A percentile compares a stretch with the other conserved stretches of the same genome.
These are phyloP conservation scores for Rutstroemia sp. DNA, from an alignment of 2,329 filamentous ascomycete species.

Conservation along the genomic window DNA sequence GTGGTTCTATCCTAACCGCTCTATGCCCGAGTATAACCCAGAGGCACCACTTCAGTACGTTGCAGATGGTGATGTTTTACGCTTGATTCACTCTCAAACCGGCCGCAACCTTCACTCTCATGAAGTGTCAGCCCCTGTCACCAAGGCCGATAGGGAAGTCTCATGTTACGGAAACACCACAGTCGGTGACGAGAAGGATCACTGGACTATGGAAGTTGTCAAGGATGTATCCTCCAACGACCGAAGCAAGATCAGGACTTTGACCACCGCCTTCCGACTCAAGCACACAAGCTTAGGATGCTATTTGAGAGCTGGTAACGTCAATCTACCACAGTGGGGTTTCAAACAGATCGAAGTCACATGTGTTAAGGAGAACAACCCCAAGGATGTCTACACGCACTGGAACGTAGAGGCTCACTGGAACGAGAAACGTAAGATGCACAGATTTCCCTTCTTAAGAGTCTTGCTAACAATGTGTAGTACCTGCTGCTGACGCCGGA, in stretches of 20 bases:
- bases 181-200: constrained; percentile 93
- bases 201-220: constrained; percentile 91
- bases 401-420: constrained; percentile 97
- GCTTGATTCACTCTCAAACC: constrained; percentile 89
- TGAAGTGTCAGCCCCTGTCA: constrained; percentile 77
- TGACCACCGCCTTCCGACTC: constrained; percentile 89
- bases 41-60: constrained; percentile 68
- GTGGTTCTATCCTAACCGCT: constrained; percentile 95
- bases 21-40: constrained; percentile 63
- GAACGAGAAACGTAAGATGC: constrained; percentile 79
- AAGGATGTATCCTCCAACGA: constrained; percentile 74
- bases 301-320: constrained; percentile 90
- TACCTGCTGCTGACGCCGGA: constrained; percentile 80
- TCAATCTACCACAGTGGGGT: constrained; percentile 96
- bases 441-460: background rate
- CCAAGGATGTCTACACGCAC: constrained; percentile 88
- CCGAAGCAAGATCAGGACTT: constrained; percentile 74
- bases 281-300: constrained; percentile 77
- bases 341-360: constrained; percentile 99
- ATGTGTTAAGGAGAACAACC: constrained; percentile 88
- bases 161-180: constrained; percentile 95
- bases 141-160: constrained; percentile 86
- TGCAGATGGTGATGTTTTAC: constrained; percentile 68
- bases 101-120: constrained; percentile 97
- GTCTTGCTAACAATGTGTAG: constrained; percentile 40